Conservation (phyloP, 225 moss, liverwort and hornwort species). For the Physcomitrium patens region DNA sequence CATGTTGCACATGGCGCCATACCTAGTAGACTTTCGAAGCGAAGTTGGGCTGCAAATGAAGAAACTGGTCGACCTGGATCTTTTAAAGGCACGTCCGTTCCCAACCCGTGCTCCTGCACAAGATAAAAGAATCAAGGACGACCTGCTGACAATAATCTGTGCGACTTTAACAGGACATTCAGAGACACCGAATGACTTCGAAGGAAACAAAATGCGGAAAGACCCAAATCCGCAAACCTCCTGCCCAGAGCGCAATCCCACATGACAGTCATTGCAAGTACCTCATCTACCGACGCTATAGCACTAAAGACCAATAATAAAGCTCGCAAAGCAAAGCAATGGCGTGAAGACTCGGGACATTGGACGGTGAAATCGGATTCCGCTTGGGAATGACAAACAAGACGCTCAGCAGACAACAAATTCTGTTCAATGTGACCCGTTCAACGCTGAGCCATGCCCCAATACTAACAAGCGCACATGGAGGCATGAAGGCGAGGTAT, state of each 20-base stretch:
- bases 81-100: constrained; percentile 83
- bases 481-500: neutral
- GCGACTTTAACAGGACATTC: neutral
- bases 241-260: constrained; percentile 10
- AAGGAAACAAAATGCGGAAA: constrained; percentile 6
- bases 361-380: neutral
- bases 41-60: constrained; percentile 81
- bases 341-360: constrained; percentile 5
- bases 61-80: constrained; percentile 75
- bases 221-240: neutral
- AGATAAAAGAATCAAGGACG: constrained; percentile 11
- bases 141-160: neutral
- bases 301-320: constrained; percentile 14
- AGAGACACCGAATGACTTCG: neutral
- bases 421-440: neutral
- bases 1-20: neutral
- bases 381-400: neutral
- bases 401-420: neutral
- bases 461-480: neutral
- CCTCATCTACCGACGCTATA: neutral
- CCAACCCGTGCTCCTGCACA: constrained; percentile 70
- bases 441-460: constrained; percentile 8
- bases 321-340: constrained; percentile 1
- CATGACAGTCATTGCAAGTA: neutral
- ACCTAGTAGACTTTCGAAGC: constrained; percentile 44